Evolutionary conservation across 768 basidiomycete species (phyloP).

Genomic region (Hortiboletus flavorubellus): DNA sequence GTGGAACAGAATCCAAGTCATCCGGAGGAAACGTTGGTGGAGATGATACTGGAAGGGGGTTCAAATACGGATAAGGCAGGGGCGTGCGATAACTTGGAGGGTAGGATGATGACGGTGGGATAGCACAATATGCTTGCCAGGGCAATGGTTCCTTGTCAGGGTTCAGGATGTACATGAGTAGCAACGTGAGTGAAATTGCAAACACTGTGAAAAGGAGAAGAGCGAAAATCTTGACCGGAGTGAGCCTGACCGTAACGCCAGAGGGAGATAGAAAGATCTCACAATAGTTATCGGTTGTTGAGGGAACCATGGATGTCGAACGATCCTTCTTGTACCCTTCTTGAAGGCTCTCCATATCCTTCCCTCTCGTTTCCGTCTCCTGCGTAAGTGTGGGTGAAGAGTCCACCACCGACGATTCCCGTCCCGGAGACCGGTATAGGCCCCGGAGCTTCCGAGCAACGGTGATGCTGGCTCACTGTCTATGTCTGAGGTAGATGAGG

Average conservation of each 20-base stretch:
- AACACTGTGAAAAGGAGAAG: constrained; percentile 77
- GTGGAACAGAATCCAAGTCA: constrained; percentile 69
- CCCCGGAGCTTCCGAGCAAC: constrained; percentile 31
- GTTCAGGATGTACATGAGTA: constrained; percentile 89
- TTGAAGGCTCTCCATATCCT: constrained; percentile 48
- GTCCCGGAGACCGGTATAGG: constrained; percentile 41
- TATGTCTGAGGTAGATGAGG: constrained; percentile 56
- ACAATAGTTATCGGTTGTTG: constrained; percentile 81
- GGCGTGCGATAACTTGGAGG: constrained; percentile 43
- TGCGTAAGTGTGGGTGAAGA: constrained; percentile 35
- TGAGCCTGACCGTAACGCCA: constrained; percentile 16
- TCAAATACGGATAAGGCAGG: constrained; percentile 38
- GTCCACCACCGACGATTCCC: constrained; percentile 59
- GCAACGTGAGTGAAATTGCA: constrained; percentile 78
- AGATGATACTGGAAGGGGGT: constrained; percentile 25
- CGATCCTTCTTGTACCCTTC: constrained; percentile 50
- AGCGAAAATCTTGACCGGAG: constrained; percentile 52
- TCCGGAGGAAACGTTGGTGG: constrained; percentile 65
- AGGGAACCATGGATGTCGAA: constrained; percentile 75
- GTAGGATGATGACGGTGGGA: constrained; percentile 48
- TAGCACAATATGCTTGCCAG: constrained; percentile 90
- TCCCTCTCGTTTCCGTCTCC: constrained; percentile 51
- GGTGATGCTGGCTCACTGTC: constrained; percentile 59
- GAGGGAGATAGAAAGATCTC: constrained; percentile 28
- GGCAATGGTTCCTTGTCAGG: constrained; percentile 94